Base-by-base conservation (phyloP, 1,284 basidiomycete genomes). In the Cystobasidium sp. region DNA sequence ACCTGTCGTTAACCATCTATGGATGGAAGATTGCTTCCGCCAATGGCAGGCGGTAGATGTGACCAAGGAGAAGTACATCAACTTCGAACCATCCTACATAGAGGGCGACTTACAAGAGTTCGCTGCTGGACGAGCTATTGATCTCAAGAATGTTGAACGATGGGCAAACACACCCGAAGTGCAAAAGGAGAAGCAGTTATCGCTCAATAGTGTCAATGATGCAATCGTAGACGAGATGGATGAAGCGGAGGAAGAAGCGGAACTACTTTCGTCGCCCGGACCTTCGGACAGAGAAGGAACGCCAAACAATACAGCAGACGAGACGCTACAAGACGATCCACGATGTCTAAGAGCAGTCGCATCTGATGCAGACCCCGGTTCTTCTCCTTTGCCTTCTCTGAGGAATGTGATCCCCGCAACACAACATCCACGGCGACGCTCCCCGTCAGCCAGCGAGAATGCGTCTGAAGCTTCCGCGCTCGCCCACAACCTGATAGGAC, bases 1-100 rank as follows among this genome's bases (percentile, higher is more conserved):
- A 74, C 90, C 92, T 0, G 84, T 94, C 73, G 90, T 95, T 14
- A 94, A 94, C 78, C 94, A 96, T 79, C 85, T 87, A 0, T 96
- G 93, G 91, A 85, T 96, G 6, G 93, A 95, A 80, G 91, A 93
- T 76, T 94, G 91, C 81, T 91, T 93, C 79, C 82, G 88, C 20
- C 86, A 88, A 63, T 94, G 93, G 93, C 84, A 86, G 1, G 47
- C 72, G 55, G 12, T 76, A 10, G 58, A 74, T 0, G 75, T 77
- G 6, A 22, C 61, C 3, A 22, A 66, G 31, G 41, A 18, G 31
- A 56, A 53, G 53, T 66, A 65, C n/a, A 51, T 31, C 51, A 68
- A 53, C 20, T 70, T 77, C 41, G 71, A 74, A 37, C 46, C 53
- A 20, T 62, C 67, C n/a, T 43, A 76, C 20, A 75, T 74, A 14